Conservation (phyloP, 2,329 filamentous ascomycete genomes). For the Penicillium sp. region DNA sequence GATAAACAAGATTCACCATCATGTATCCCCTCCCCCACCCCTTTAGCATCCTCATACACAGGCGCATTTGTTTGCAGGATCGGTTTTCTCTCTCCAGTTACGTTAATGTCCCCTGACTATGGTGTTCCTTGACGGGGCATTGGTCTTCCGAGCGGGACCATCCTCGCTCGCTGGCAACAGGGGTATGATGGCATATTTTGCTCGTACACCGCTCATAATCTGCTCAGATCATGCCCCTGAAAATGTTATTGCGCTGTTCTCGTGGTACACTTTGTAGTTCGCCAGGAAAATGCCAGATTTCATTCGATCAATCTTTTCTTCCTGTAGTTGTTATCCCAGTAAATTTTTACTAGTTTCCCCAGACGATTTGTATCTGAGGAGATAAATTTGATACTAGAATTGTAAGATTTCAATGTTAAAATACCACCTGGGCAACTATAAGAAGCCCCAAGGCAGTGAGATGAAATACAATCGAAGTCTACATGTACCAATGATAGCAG, state of each 20-base stretch:
- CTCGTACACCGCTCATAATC: slow-evolving; percentile 8
- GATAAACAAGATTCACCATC: slow-evolving; percentile 51
- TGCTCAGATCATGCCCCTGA: slow-evolving; percentile 14
- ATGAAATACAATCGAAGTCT: background rate
- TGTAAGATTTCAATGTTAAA: slow-evolving; percentile 12
- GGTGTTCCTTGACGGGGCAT: slow-evolving; percentile 15
- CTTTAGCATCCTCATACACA: slow-evolving; percentile 44
- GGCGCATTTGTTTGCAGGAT: slow-evolving; percentile 40
- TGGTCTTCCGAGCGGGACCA: slow-evolving; percentile 11
- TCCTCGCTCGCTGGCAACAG: slow-evolving; percentile 17
- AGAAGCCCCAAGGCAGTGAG: too few species aligned
- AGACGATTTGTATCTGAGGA: too few species aligned
- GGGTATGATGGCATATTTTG: slow-evolving; percentile 10
- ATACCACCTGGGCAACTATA: too few species aligned
- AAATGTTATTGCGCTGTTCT: slow-evolving; percentile 13
- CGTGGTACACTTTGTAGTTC: slow-evolving; percentile 18
- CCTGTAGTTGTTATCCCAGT: background rate
- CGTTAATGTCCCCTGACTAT: slow-evolving; percentile 25
- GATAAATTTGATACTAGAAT: background rate
- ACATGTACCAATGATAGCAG: background rate
- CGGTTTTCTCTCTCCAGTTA: slow-evolving; percentile 27
- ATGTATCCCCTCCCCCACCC: slow-evolving; percentile 42
- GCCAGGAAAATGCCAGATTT: slow-evolving; percentile 21
- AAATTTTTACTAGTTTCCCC: background rate
- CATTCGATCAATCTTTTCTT: background rate